phyloP scores from a whole-genome alignment of 2,329 filamentous ascomycete genomes.

The Penicillium nordicum region DNA sequence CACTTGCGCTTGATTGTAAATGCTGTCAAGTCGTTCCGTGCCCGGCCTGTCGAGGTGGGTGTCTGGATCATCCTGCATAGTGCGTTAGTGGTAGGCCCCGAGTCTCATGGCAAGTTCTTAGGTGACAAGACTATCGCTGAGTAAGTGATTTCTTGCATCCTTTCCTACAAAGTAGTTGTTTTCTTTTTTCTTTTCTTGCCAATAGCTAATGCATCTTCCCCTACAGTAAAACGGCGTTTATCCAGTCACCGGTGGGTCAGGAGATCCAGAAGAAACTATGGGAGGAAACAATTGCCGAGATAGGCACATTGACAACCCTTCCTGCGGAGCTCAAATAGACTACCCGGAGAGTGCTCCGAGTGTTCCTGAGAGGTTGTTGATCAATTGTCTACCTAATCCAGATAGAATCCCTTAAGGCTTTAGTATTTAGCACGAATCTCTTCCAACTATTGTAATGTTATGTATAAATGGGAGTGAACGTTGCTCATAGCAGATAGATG shows the following conservation, averaged over 20 bases:
- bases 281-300: neutral
- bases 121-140: neutral
- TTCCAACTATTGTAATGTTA: neutral
- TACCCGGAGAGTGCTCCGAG: neutral
- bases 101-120: neutral
- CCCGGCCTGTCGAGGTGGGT: neutral
- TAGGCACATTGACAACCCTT: neutral
- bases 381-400: neutral
- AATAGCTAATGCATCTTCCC: neutral
- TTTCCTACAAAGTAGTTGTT: too few relatives aligned
- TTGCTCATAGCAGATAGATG: neutral
- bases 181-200: neutral
- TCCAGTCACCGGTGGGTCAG: neutral
- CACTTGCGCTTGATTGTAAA: neutral
- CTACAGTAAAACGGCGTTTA: neutral
- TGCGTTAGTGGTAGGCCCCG: neutral
- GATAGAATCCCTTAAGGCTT: neutral
- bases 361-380: neutral
- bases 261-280: neutral
- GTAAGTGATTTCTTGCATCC: neutral
- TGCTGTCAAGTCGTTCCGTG: neutral
- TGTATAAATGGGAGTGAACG: neutral
- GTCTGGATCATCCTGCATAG: neutral
- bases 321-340: neutral
- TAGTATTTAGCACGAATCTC: neutral